Base-by-base conservation (phyloP, 2,329 filamentous ascomycete genomes). In the Mycocentrospora acerina region DNA sequence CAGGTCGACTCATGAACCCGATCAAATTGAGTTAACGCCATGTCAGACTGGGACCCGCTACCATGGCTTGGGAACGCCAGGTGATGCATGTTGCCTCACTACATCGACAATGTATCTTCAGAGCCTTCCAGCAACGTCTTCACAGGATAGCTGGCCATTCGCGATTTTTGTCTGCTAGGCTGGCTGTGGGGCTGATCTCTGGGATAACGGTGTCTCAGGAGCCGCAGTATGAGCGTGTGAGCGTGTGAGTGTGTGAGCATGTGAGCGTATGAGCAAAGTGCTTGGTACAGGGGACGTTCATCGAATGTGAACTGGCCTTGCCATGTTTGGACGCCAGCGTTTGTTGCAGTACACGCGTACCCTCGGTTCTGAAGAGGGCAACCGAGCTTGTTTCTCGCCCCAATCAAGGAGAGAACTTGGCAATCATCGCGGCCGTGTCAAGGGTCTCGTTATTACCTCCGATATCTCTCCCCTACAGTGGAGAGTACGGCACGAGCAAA, bases 1-100 rank as follows among this genome's bases (percentile, higher is more conserved):
- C 32, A 14, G 42, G 41, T 50, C 49, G 46, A 51, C 47, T 57
- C 48, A 51, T 22, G 41, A 40, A 48, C 34, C 39, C 45, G 42
- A 42, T 42, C 37, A 46, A 50, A 33, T 35, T 44, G 46, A 46
- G 47, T 51, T 51, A 48, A 56, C 51, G 49, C 50, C 49, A 53
- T 49, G 27, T 40, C 44, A 47, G 46, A 37, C 35, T 18, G 28
- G 32, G 28, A 38, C 51, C 58, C 59, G 53, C 47, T 37, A 37
- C 35, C 37, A 28, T 56, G 59, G 57, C 46, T 60, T 54, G 56
- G 57, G 55, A 45, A 37, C 52, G 50, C 54, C 60, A 60, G 57
- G 48, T 60, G 55, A 59, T 59, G 55, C 44, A 42, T 37, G 39
- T 32, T 41, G 56, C 53, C 53, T 55, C 40, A 35, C 32, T 41